These are phyloP conservation scores for Kodamaea arcana DNA, from an alignment of 1,139 yeast species.

Conservation along the genomic window DNA sequence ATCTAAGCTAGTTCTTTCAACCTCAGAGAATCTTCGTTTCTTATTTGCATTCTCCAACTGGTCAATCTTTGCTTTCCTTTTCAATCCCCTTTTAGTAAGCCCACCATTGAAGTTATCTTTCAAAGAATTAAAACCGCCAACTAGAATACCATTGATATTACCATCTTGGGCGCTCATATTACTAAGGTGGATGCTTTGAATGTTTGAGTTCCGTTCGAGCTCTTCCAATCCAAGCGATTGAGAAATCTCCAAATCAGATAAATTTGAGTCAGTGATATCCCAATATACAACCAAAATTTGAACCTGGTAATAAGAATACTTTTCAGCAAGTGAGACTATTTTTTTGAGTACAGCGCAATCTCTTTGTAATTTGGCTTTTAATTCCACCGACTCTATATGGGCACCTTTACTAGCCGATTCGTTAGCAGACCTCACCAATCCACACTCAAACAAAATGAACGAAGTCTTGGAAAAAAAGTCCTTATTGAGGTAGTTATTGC, in stretches of 20 bases:
- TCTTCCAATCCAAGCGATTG: conserved; percentile 15
- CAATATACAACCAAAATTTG: conserved; percentile 38
- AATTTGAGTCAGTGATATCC: conserved; percentile 26
- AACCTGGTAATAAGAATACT: conserved; percentile 31
- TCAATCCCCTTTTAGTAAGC: conserved; percentile 29
- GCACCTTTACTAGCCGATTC: conserved; percentile 16
- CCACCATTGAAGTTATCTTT: conserved; percentile 25
- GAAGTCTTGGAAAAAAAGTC: conserved; percentile 35
- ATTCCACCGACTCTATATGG: no score
- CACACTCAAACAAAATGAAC: conserved; percentile 46
- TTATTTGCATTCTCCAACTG: conserved; percentile 8
- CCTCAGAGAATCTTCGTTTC: conserved; percentile 4
- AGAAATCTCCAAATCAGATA: conserved; percentile 16
- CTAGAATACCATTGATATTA: conserved; percentile 27
- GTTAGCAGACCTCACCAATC: conserved; percentile 22
- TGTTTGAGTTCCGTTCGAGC: conserved; percentile 9
- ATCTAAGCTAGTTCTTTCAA: conserved; percentile 5
- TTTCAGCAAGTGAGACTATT: conserved; percentile 32
- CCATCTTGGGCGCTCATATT: conserved; percentile 30
- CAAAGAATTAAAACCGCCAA: conserved; percentile 22
- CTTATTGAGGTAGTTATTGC: conserved; percentile 28
- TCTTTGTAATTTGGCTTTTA: conserved; percentile 32
- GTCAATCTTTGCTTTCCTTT: conserved; percentile 14
- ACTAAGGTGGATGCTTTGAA: conserved; percentile 26
- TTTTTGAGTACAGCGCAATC: conserved; percentile 38